Evolutionary conservation across 2,329 filamentous ascomycete genomes (phyloP).

Genomic region (Aspergillus luchuensis): DNA sequence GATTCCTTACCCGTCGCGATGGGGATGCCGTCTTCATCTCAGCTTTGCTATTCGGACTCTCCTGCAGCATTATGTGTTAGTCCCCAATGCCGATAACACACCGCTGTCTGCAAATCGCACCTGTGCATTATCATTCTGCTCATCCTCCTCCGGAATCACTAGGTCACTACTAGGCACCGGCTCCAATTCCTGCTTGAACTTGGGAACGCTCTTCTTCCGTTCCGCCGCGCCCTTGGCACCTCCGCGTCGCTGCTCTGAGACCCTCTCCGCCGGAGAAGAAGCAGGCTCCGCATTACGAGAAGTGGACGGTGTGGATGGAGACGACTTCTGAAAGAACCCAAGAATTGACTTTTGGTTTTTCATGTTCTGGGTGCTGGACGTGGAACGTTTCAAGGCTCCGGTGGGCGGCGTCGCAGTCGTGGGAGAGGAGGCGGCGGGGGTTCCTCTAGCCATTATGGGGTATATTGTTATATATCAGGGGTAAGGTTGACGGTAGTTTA

Average conservation of each 20-base stretch:
- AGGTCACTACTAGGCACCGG: constrained; percentile 81
- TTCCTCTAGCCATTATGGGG: constrained; percentile 42
- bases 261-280: constrained; percentile 41
- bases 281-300: constrained; percentile 35
- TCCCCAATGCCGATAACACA: neutral
- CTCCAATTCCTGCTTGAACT: constrained; percentile 58
- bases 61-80: constrained; percentile 33
- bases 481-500: neutral
- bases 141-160: constrained; percentile 65
- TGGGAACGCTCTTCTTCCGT: constrained; percentile 47
- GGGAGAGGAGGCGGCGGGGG: constrained; percentile 37
- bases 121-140: constrained; percentile 36
- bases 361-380: constrained; percentile 46
- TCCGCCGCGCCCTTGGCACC: constrained; percentile 43
- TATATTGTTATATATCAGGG: neutral
- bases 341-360: constrained; percentile 73
- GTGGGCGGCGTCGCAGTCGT: constrained; percentile 40
- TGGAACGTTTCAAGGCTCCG: constrained; percentile 42
- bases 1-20: constrained; percentile 68
- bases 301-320: constrained; percentile 48
- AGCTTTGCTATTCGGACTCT: constrained; percentile 46
- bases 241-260: constrained; percentile 32
- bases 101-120: constrained; percentile 41
- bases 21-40: constrained; percentile 65
- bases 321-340: constrained; percentile 72